Percentiles rank a stretch among this genome's conserved stretches.
Evolutionary conservation across 345 rosid species (phyloP).

Genomic region (Bretschneidera sinensis): DNA sequence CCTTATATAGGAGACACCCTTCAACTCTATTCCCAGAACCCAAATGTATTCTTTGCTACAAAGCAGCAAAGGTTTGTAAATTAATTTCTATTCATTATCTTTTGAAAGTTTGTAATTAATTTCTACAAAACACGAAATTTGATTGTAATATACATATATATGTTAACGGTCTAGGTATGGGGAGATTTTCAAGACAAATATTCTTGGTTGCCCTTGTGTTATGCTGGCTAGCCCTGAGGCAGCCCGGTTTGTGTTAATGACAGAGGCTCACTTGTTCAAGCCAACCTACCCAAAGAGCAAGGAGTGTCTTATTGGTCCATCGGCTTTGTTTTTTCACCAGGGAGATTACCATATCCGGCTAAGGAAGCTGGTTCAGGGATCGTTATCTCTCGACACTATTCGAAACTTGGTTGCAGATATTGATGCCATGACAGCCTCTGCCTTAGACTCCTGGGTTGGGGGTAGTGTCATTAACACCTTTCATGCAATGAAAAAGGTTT

Average conservation of each 20-base stretch:
- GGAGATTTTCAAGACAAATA: conserved; percentile 85
- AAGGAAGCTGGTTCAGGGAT: conserved; percentile 58
- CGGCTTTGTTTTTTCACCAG: conserved; percentile 83
- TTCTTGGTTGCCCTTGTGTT: conserved; percentile 87
- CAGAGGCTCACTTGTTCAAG: conserved; percentile 72
- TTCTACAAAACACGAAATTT: no score
- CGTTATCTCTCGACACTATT: conserved; percentile 51
- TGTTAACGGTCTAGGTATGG: conserved; percentile 44
- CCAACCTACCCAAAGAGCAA: conserved; percentile 94
- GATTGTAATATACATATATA: no score
- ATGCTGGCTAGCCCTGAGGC: conserved; percentile 95
- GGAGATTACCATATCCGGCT: conserved; percentile 73
- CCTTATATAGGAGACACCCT: conserved; percentile 80
- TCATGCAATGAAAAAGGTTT: conserved; percentile 81
- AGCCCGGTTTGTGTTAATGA: conserved; percentile 61
- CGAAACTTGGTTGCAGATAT: conserved; percentile 55
- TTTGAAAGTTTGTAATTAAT: no score
- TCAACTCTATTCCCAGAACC: conserved; percentile 77
- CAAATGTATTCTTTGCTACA: conserved; percentile 56
- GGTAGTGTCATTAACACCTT: conserved; percentile 52
- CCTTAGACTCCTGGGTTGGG: conserved; percentile 46
- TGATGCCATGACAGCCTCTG: conserved; percentile 45
- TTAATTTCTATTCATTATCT: background rate
- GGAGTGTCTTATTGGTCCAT: conserved; percentile 75
- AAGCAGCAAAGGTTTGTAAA: conserved; percentile 64